phyloP scores from a whole-genome alignment of 2,329 filamentous ascomycete species.

The Aspergillus neotritici region DNA sequence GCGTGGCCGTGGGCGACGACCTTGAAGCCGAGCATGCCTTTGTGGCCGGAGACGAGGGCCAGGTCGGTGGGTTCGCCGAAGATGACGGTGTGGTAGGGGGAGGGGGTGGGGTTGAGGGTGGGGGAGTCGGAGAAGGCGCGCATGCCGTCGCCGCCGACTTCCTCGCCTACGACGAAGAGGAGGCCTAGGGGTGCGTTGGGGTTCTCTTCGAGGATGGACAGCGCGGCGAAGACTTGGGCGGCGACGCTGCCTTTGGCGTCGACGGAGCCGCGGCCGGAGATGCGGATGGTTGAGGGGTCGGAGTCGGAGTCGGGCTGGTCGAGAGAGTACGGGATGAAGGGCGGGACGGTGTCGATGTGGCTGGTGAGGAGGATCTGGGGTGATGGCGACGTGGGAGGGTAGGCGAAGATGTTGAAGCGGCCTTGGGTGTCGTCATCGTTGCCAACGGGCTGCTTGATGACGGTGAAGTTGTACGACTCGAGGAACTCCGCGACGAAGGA shows the following conservation, averaged over 20 bases:
- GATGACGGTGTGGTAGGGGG: conserved; percentile 62
- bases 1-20: conserved; percentile 67
- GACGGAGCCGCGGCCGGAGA: conserved; percentile 43
- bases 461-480: conserved; percentile 53
- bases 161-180: conserved; percentile 73
- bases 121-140: conserved; percentile 41
- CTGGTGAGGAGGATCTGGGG: conserved; percentile 51
- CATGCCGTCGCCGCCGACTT: conserved; percentile 79
- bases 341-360: conserved; percentile 69
- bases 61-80: conserved; percentile 93
- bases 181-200: conserved; percentile 42
- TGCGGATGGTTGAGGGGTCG: conserved; percentile 26
- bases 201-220: conserved; percentile 42
- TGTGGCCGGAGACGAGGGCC: conserved; percentile 84
- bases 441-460: conserved; percentile 51
- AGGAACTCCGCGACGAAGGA: conserved; percentile 65
- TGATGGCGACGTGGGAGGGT: conserved; percentile 18
- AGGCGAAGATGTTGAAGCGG: conserved; percentile 75
- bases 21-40: conserved; percentile 68
- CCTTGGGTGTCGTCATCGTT: conserved; percentile 20
- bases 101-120: conserved; percentile 43
- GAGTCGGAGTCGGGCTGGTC: conserved; percentile 34
- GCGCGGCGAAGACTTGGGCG: conserved; percentile 38
- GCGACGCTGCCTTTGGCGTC: conserved; percentile 45
- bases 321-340: conserved; percentile 47